Evolutionary conservation across 2,329 filamentous ascomycete species (phyloP), one percentile per base, ranked within the genome.

Genomic region (Reticulascus tulasneorum): DNA sequence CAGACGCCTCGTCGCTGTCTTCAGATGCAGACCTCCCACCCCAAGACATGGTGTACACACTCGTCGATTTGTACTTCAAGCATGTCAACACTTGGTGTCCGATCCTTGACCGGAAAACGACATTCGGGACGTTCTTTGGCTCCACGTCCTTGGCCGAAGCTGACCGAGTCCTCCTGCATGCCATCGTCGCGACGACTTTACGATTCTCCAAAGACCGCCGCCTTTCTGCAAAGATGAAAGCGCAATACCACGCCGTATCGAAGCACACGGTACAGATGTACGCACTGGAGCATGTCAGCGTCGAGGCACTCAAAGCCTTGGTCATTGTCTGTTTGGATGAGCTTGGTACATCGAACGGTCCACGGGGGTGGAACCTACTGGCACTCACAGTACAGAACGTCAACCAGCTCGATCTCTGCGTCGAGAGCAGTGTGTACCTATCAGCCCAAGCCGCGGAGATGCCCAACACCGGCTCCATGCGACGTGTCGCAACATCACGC

Each of bases 1-100:
- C 47, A 26, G 52, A 54, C 8, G 47, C 53, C 2, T 56, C 56
- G 0, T 46, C 56, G 7, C 44, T 60, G n/a, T 53, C 58, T 12
- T 58, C 58, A 53, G 71, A 50, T 46, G 63, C 49, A 51, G 62
- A 79, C 35, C 67, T 80, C 2, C 77, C 77, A 3, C 74, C 77
- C 0, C 76, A 79, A 42, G 76, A 80, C 44, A 61, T 80, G 10
- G 54, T 79, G 4, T 80, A 79, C 41, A 73, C 70, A 3, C 58
- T 81, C 3, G 74, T 77, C 12, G 75, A 79, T 42, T 59, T 80
- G 7, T 81, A 77, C 55, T 80, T 81, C 60, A 78, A 77, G 47
- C 75, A 81, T 51, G 73, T 77, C 51, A 79, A 79, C 46, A 75
- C 76, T 0, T 81, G 77, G 77, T 67, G 64, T 32, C 64, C 64